phyloP scores from a whole-genome alignment of 306 rosid genomes.

The Glycyrrhiza uralensis region DNA sequence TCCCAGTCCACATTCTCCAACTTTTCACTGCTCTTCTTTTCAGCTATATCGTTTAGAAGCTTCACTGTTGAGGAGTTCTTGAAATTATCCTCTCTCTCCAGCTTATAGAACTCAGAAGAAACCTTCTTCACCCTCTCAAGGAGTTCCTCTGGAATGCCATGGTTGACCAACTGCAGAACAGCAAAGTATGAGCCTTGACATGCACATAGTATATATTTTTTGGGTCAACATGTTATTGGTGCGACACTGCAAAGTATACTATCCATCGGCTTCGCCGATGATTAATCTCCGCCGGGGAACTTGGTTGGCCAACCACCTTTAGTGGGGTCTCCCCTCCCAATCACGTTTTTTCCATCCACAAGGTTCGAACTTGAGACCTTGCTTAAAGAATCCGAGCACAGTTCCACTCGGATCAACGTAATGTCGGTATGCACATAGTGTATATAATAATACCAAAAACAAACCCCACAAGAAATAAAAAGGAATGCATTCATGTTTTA shows the following conservation, averaged over 20 bases:
- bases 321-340: too few species aligned
- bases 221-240: too few species aligned
- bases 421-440: too few species aligned
- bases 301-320: too few species aligned
- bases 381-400: too few species aligned
- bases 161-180: conserved; percentile 79
- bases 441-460: not conserved
- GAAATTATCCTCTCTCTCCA: conserved; percentile 84
- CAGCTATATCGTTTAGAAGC: conserved; percentile 46
- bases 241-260: too few species aligned
- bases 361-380: too few species aligned
- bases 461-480: not conserved
- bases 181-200: conserved; percentile 10
- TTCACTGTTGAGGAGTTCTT: conserved; percentile 53
- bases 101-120: conserved; percentile 54
- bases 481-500: conserved; percentile 3
- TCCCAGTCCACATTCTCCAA: conserved; percentile 84
- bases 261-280: too few species aligned
- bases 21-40: conserved; percentile 47
- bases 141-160: conserved; percentile 84
- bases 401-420: too few species aligned
- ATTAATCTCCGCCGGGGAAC: too few species aligned
- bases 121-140: conserved; percentile 90
- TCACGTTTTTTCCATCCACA: too few species aligned
- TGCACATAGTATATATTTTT: not conserved